Evolutionary conservation across 306 rosid species (phyloP), one percentile per base, ranked within the genome.

Genomic region (Canavalia gladiata): DNA sequence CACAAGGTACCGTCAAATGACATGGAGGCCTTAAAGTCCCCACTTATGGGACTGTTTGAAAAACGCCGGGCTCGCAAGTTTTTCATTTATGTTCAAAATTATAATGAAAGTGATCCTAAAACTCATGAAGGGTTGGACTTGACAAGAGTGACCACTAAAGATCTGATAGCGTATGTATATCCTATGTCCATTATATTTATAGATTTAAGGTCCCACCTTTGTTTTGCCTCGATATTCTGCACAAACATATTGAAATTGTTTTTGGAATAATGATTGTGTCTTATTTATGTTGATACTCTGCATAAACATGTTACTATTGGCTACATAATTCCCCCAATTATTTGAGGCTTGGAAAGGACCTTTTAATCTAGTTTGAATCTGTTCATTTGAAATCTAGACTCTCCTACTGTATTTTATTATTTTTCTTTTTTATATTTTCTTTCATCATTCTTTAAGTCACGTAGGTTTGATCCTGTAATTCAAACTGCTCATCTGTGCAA

Each of bases 1-100:
- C 93, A 95, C 90, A 95, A 95, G 87, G 99, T 93, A 50, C 99
- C 99, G 2, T 89, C 98, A 9, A 91, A 78, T 4, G 99, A 95
- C 71, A 84, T 95, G 97, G 99, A 95, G 84, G 99, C 99, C 57
- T 86, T 93, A 12, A 91, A 83, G 82, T 95, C 99, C 76, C 97
- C 99, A 8, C 98, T 95, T 49, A 93, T 95, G 99, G 99, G 99
- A 30, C 4, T 95, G 64, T 95, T 95, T 76, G 99, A 95, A 85
- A 95, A 93, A 74, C 99, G 97, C 3, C 96, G 99, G 1, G 97
- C 97, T 6, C 93, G 99, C 87, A 95, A 92, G 86, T 92, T 95
- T 84, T 93, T 95, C 87, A 84, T 95, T 30, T 95, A 86, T 85
- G 99, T 93, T 72, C 97, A 93, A 57, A 91, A 93, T 64, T 95